Evolutionary conservation across 371 early-diverging fungal species (phyloP).

Genomic region (Mucor saturninus): DNA sequence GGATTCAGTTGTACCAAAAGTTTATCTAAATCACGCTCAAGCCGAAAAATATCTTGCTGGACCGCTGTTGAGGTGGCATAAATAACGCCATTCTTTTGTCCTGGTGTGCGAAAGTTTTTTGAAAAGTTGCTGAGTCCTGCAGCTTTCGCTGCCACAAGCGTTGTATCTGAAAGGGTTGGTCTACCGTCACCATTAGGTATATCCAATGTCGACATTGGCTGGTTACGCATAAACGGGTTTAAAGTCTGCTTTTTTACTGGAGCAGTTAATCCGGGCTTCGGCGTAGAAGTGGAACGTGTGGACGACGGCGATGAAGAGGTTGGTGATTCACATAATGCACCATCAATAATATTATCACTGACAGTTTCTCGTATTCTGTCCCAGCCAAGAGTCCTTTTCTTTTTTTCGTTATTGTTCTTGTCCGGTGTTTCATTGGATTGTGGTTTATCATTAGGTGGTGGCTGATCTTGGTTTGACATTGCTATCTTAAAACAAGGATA

Average conservation of each 20-base stretch:
- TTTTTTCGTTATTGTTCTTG: background rate
- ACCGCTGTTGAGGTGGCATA: slow-evolving; percentile 47
- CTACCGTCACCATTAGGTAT: background rate
- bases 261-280: background rate
- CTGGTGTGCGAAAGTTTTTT: slow-evolving; percentile 26
- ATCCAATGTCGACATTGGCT: slow-evolving; percentile 6
- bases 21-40: slow-evolving; percentile 49
- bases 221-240: slow-evolving; percentile 21
- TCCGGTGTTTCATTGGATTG: background rate
- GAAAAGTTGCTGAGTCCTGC: slow-evolving; percentile 34
- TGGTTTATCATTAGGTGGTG: background rate
- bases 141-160: slow-evolving; percentile 36
- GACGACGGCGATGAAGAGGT: background rate
- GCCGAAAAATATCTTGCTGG: slow-evolving; percentile 49
- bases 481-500: too few species aligned
- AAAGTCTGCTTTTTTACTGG: background rate
- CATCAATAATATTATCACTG: background rate
- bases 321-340: background rate
- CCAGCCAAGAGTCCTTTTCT: slow-evolving; percentile 4
- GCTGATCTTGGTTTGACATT: slow-evolving; percentile 2
- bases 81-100: slow-evolving; percentile 34
- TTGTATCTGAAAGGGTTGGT: slow-evolving; percentile 23
- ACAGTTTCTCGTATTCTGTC: slow-evolving; percentile 1
- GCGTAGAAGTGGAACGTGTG: background rate
- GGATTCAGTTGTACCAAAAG: slow-evolving; percentile 24